Percentiles rank a stretch among this genome's conserved stretches.
These are phyloP conservation scores for Podaxis mareebaensis DNA, from an alignment of 768 basidiomycete genomes.

Conservation along the genomic window DNA sequence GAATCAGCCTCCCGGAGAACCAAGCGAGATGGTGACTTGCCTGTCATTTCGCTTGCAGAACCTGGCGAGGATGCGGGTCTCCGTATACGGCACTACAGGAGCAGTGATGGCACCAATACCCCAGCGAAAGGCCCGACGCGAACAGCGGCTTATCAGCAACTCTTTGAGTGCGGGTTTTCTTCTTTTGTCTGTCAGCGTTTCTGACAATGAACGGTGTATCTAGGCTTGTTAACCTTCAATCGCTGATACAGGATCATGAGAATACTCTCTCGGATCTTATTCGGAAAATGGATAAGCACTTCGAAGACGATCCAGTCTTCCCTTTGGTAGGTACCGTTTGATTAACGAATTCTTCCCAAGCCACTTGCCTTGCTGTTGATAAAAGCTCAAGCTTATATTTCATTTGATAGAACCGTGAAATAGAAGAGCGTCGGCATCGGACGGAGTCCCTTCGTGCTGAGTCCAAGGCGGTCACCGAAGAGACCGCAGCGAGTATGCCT, in stretches of 20 bases:
- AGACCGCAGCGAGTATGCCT: conserved; percentile 47
- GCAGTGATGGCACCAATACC: conserved; percentile 19
- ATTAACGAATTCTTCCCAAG: background rate
- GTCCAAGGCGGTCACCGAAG: conserved; percentile 40
- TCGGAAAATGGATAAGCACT: conserved; percentile 44
- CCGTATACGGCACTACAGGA: conserved; percentile 34
- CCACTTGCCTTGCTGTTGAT: background rate
- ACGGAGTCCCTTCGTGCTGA: conserved; percentile 51
- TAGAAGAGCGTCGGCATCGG: conserved; percentile 62
- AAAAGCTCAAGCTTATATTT: conserved; percentile 20
- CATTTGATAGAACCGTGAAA: conserved; percentile 60
- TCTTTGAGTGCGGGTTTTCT: conserved; percentile 59
- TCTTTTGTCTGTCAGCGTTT: background rate
- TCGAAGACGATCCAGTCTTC: conserved; percentile 40
- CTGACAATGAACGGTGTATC: background rate
- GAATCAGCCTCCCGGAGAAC: conserved; percentile 53
- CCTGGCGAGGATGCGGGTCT: conserved; percentile 21
- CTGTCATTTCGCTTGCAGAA: conserved; percentile 13
- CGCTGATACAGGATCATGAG: conserved; percentile 51
- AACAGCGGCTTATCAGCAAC: conserved; percentile 65
- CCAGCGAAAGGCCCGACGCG: conserved; percentile 9
- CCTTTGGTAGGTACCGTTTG: conserved; percentile 40
- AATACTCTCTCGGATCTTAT: conserved; percentile 49
- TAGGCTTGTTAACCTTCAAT: conserved; percentile 56
- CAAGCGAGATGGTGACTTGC: conserved; percentile 28